Conservation (phyloP, 1,284 basidiomycete species). For the Taiwanofungus camphoratus region DNA sequence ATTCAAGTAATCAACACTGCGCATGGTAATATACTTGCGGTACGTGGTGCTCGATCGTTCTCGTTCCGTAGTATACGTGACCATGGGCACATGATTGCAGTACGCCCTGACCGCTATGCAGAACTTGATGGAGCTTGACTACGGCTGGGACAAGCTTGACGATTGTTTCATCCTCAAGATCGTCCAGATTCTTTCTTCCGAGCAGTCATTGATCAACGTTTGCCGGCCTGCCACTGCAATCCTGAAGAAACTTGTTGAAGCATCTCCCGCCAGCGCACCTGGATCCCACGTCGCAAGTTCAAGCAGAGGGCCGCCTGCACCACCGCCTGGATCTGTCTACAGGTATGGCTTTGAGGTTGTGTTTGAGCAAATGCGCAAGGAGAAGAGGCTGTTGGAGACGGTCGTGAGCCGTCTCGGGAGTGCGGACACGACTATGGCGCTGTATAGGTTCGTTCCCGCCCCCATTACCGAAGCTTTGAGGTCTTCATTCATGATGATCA, state of each 20-base stretch:
- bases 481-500: no score
- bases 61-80: slow-evolving; percentile 4
- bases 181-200: slow-evolving; percentile 76
- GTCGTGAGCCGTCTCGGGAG: slow-evolving; percentile 77
- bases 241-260: slow-evolving; percentile 82
- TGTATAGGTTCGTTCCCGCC: slow-evolving; percentile 71
- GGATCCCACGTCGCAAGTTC: slow-evolving; percentile 53
- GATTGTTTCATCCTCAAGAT: slow-evolving; percentile 71
- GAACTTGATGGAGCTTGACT: slow-evolving; percentile 79
- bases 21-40: slow-evolving; percentile 84
- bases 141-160: slow-evolving; percentile 74
- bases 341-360: slow-evolving; percentile 82
- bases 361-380: slow-evolving; percentile 73
- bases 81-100: slow-evolving; percentile 35
- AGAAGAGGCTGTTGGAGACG: slow-evolving; percentile 61
- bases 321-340: slow-evolving; percentile 63
- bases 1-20: slow-evolving; percentile 64
- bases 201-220: slow-evolving; percentile 83
- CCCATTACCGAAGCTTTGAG: slow-evolving; percentile 1
- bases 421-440: slow-evolving; percentile 79
- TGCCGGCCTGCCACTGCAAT: slow-evolving; percentile 96
- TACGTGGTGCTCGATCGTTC: slow-evolving; percentile 31
- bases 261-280: slow-evolving; percentile 62
- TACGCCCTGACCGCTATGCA: slow-evolving; percentile 84
- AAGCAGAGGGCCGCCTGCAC: slow-evolving; percentile 46